Evolutionary conservation across 495 filamentous ascomycete species (phyloP).

Genomic region (Lophiotrema nucula): DNA sequence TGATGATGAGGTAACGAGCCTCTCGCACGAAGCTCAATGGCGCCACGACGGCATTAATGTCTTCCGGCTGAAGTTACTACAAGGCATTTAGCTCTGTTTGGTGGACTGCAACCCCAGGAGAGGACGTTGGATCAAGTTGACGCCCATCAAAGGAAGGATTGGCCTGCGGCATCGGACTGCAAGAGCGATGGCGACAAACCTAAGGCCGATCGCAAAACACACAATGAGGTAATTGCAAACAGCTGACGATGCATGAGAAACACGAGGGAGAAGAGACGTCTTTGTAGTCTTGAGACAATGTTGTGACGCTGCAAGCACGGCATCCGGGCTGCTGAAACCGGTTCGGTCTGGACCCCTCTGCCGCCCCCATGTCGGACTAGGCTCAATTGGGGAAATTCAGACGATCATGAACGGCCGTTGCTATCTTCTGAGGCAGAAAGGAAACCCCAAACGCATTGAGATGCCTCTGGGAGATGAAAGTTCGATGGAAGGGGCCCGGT

Average conservation of each 20-base stretch:
- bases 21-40: no score
- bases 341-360: constrained; percentile 14
- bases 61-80: no score
- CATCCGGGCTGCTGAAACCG: not conserved
- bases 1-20: no score
- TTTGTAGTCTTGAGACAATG: constrained; percentile 18
- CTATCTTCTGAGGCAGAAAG: not conserved
- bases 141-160: not conserved
- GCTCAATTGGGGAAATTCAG: not conserved
- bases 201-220: constrained; percentile 1
- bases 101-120: constrained; percentile 6
- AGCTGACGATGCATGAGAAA: constrained; percentile 13
- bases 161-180: constrained; percentile 2
- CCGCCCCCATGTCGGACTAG: not conserved
- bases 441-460: not conserved
- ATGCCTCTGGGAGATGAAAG: not conserved
- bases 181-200: constrained; percentile 1
- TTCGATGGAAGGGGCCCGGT: not conserved
- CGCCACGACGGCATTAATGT: no score
- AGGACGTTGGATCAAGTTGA: not conserved
- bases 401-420: not conserved
- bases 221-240: constrained; percentile 11
- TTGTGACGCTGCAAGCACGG: constrained; percentile 17
- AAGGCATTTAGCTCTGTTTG: no score
- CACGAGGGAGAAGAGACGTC: not conserved